Base-by-base conservation (phyloP, 2,329 filamentous ascomycete species). In the Bimuria novae-zelandiae region DNA sequence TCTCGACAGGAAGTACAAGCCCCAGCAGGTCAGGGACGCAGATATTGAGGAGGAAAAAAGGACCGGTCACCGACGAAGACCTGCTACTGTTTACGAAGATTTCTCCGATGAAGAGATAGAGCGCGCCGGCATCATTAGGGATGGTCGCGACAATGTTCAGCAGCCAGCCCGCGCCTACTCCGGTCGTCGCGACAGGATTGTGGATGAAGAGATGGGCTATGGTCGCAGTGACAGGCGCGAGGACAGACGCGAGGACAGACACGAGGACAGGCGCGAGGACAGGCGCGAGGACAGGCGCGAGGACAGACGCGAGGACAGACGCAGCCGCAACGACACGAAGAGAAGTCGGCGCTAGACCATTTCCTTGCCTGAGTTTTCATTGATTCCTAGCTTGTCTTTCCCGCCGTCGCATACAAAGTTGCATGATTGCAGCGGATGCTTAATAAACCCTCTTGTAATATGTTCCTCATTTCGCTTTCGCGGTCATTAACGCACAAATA, bases 1-100 rank as follows among this genome's bases (percentile, higher is more conserved):
- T 60, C 79, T 94, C 49, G 83, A 89, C 39, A 79, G 86, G 59
- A 85, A 87, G 68, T 89, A 89, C 54, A 82, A 83, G 64, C 77
- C 78, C 2, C 64, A 74, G 14, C 59, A 57, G 16, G 41, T 68
- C 12, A 55, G 54, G n/a, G 25, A 27, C 10, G 6, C 25, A 16
- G 57, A 59, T 2, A 59, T 55, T 19, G 67, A 56, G 12, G 30
- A 62, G 25, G 48, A 60, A 36, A 57, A 60, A 6, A 61, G 62
- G 5, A 66, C 70, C 7, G 62, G 73, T 14, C 74, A 71, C 27
- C 77, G 78, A 23, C 40, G 3, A 10, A 6, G 30, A 27, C 44
- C 44, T 7, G 78, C 78, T 2, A 79, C 78, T 4, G 76, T 75
- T 2, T 78, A 77, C 39, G 74, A 80, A 54, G 77, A 79, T 39